A percentile compares a stretch with the other conserved stretches of the same genome.
phyloP scores from a whole-genome alignment of 768 basidiomycete genomes.

The Phylloporus sp. region DNA sequence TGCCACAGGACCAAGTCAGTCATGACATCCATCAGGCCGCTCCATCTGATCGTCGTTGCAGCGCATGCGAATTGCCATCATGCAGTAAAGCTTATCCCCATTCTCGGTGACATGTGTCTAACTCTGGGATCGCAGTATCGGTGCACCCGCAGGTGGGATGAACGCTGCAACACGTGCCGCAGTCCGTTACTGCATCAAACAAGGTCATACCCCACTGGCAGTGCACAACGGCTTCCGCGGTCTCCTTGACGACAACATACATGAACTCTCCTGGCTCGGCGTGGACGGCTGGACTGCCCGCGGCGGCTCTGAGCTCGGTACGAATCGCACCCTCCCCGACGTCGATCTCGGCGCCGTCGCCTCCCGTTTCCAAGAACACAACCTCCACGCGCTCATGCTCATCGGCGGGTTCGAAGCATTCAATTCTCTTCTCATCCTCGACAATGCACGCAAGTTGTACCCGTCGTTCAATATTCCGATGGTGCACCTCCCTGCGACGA shows the following conservation, averaged over 20 bases:
- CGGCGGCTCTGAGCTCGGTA: conserved; percentile 96
- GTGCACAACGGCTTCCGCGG: conserved; percentile 97
- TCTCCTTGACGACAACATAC: conserved; percentile 81
- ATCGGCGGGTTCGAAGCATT: conserved; percentile 98
- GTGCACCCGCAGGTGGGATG: conserved; percentile 98
- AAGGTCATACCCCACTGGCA: conserved; percentile 89
- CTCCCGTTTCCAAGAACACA: conserved; percentile 83
- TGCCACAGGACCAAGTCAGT: conserved; percentile 48
- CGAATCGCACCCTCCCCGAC: conserved; percentile 86
- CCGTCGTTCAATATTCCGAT: conserved; percentile 94
- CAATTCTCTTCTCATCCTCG: conserved; percentile 68
- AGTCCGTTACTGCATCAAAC: conserved; percentile 85
- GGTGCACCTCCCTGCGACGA: conserved; percentile 92
- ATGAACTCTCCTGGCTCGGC: conserved; percentile 89
- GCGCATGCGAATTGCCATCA: conserved; percentile 76
- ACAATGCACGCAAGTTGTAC: conserved; percentile 76
- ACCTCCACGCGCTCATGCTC: conserved; percentile 73
- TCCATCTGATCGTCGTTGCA: conserved; percentile 27
- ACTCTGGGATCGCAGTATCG: conserved; percentile 53
- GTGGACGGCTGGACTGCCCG: conserved; percentile 96
- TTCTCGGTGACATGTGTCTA: not conserved
- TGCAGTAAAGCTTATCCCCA: conserved; percentile 57
- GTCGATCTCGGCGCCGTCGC: conserved; percentile 86
- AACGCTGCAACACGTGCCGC: conserved; percentile 96
- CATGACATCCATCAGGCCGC: not conserved